Evolutionary conservation across 345 rosid genomes (phyloP).

Genomic region (Hypericum androsaemum): DNA sequence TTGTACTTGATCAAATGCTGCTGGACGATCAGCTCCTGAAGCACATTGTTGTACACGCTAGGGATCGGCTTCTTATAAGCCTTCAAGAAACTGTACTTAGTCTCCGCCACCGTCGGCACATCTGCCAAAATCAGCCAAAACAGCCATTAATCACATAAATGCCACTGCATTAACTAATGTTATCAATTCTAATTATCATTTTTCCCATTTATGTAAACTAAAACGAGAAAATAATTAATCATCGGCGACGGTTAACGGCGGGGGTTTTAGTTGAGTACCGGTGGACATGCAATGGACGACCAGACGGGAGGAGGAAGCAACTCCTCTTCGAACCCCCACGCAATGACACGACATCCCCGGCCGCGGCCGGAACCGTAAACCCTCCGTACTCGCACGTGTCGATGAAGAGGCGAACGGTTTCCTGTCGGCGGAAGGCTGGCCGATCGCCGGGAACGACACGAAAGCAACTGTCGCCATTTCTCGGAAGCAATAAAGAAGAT

Average conservation of each 20-base stretch:
- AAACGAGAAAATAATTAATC: no score
- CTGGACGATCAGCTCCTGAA: conserved; percentile 90
- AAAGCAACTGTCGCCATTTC: conserved; percentile 60
- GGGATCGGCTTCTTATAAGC: conserved; percentile 89
- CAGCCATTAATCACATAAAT: no score
- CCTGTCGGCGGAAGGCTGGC: conserved; percentile 31
- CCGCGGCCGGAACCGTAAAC: conserved; percentile 26
- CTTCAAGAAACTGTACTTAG: conserved; percentile 67
- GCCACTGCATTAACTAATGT: no score
- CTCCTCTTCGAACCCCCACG: conserved; percentile 27
- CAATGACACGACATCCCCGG: conserved; percentile 25
- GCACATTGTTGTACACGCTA: conserved; percentile 71
- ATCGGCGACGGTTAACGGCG: no score
- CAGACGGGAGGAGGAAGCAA: conserved; percentile 30
- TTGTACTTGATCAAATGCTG: conserved; percentile 93
- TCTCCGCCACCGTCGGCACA: conserved; percentile 71
- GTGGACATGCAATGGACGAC: conserved; percentile 57
- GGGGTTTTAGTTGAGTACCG: neutral
- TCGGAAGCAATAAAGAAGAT: neutral
- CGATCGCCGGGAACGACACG: conserved; percentile 58
- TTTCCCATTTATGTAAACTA: no score
- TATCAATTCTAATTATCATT: no score
- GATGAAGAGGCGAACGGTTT: conserved; percentile 16
- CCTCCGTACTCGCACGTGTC: conserved; percentile 25
- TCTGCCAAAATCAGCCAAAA: conserved; percentile 27